phyloP scores from a whole-genome alignment of 2,329 filamentous ascomycete genomes.

The Chrysosporium queenslandicum region DNA sequence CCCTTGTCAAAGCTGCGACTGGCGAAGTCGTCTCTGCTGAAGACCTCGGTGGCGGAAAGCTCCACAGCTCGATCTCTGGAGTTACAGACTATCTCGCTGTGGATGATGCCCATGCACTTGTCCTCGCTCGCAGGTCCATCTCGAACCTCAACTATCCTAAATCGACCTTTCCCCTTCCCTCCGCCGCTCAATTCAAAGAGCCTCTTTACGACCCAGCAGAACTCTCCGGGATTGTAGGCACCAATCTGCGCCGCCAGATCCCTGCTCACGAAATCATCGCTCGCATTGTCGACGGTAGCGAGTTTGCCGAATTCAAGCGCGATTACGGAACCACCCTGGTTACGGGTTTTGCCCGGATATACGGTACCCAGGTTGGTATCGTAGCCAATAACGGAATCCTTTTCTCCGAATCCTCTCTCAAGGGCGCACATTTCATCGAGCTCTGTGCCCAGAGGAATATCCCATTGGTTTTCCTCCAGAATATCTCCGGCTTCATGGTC shows the following conservation, averaged over 20 bases:
- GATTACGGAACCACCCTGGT: conserved; percentile 82
- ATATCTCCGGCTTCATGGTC: conserved; percentile 98
- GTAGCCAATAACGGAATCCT: conserved; percentile 94
- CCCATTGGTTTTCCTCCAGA: conserved; percentile 86
- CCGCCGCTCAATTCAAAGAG: conserved; percentile 48
- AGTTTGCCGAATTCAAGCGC: conserved; percentile 89
- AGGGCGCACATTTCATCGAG: conserved; percentile 95
- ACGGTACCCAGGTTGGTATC: conserved; percentile 84
- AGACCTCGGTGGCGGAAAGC: conserved; percentile 76
- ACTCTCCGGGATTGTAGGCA: conserved; percentile 77
- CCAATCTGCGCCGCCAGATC: conserved; percentile 76
- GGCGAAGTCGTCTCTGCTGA: conserved; percentile 86
- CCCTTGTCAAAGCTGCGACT: conserved; percentile 89
- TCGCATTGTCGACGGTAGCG: conserved; percentile 79
- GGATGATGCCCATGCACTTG: conserved; percentile 82
- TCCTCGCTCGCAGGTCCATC: conserved; percentile 73
- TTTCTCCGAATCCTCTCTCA: conserved; percentile 78
- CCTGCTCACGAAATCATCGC: conserved; percentile 85
- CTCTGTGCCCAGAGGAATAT: conserved; percentile 83
- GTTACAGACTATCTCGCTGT: conserved; percentile 94
- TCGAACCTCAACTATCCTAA: conserved; percentile 81
- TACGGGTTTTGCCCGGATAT: conserved; percentile 81
- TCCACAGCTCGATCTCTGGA: conserved; percentile 83
- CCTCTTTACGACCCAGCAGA: conserved; percentile 72
- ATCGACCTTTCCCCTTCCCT: conserved; percentile 28